Evolutionary conservation across 2,329 filamentous ascomycete species (phyloP).

Genomic region (Claviceps sp.): DNA sequence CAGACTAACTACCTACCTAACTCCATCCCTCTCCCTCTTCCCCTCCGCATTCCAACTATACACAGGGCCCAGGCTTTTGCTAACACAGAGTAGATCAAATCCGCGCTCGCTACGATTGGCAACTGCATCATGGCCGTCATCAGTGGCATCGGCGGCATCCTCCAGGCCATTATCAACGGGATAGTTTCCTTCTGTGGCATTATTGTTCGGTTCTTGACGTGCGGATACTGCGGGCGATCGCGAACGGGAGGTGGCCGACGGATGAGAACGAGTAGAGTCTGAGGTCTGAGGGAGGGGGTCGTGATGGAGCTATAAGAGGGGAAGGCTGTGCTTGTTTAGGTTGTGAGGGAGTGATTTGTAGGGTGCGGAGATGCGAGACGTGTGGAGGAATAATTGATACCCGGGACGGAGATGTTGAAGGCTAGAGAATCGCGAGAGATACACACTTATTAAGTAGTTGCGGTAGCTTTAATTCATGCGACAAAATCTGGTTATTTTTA

Average conservation of each 20-base stretch:
- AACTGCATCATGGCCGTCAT: slow-evolving; percentile 55
- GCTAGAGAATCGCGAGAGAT: neutral
- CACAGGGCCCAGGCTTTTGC: neutral
- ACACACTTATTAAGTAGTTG: too few relatives aligned
- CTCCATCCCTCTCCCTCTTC: neutral
- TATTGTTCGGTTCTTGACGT: slow-evolving; percentile 52
- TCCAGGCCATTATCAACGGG: slow-evolving; percentile 54
- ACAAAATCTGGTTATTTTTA: too few relatives aligned
- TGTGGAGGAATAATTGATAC: slow-evolving; percentile 1
- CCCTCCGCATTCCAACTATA: neutral
- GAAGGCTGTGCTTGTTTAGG: neutral
- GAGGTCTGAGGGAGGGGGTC: slow-evolving; percentile 5
- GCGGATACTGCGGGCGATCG: slow-evolving; percentile 26
- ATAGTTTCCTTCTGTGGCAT: slow-evolving; percentile 52
- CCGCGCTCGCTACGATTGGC: slow-evolving; percentile 51
- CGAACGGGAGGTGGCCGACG: slow-evolving; percentile 6
- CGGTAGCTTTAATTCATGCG: too few relatives aligned
- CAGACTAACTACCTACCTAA: too few relatives aligned
- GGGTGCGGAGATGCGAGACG: neutral
- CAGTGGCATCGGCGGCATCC: slow-evolving; percentile 49
- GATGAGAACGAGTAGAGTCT: slow-evolving; percentile 13
- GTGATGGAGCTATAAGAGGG: neutral
- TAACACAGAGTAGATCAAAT: slow-evolving; percentile 33
- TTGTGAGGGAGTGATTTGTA: too few relatives aligned
- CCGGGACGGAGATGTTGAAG: neutral